Conservation (phyloP, 768 basidiomycete species). For the Podaxis sp. region DNA sequence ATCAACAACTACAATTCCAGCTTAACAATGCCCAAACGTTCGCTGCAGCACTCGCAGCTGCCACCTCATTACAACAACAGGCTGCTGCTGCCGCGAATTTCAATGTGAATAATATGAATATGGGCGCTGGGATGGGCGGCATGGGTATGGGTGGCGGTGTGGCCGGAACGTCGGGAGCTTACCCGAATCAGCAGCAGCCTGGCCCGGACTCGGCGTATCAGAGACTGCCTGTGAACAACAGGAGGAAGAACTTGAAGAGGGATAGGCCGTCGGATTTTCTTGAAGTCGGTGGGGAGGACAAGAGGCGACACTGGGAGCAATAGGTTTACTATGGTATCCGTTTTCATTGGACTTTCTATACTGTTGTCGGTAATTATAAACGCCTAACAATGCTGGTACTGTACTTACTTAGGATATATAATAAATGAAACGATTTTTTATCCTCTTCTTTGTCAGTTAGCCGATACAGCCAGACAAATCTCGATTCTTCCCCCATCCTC, state of each 20-base stretch:
- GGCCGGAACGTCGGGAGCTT: slow-evolving; percentile 13
- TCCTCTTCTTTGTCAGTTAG: too few relatives aligned
- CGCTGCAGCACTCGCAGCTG: slow-evolving; percentile 61
- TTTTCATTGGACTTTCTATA: not conserved
- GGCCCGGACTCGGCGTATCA: slow-evolving; percentile 86
- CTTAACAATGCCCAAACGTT: slow-evolving; percentile 79
- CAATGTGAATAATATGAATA: slow-evolving; percentile 30
- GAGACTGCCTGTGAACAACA: slow-evolving; percentile 77
- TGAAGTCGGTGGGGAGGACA: slow-evolving; percentile 67
- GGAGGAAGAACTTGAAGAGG: slow-evolving; percentile 74
- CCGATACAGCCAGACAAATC: too few relatives aligned
- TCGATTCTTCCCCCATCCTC: too few relatives aligned
- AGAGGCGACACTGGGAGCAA: slow-evolving; percentile 81
- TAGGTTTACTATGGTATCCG: not conserved
- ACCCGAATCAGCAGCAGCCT: slow-evolving; percentile 47
- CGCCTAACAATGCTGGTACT: not conserved
- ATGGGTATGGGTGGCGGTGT: slow-evolving; percentile 31
- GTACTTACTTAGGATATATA: slow-evolving; percentile 9
- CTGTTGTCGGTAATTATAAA: not conserved
- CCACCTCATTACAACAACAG: slow-evolving; percentile 48
- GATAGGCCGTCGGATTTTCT: slow-evolving; percentile 85
- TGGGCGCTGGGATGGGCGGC: slow-evolving; percentile 34
- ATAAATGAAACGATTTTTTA: not conserved
- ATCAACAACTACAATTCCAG: slow-evolving; percentile 77
- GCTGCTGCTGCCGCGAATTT: slow-evolving; percentile 17